phyloP scores from a whole-genome alignment of 495 filamentous ascomycete genomes.

The Tirmania nivea region DNA sequence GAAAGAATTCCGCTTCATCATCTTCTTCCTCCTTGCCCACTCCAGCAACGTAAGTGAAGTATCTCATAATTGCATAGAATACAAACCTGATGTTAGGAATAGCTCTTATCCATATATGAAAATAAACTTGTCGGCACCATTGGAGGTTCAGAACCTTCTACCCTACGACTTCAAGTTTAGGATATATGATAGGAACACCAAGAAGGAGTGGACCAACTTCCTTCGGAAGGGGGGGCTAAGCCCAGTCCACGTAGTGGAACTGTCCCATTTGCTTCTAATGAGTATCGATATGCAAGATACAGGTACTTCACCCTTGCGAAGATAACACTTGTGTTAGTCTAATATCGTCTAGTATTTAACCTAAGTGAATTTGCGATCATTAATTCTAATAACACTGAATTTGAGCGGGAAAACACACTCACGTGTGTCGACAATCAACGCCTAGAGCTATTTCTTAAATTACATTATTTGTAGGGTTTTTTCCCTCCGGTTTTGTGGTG shows the following conservation, averaged over 20 bases:
- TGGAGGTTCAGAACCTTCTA: constrained; percentile 84
- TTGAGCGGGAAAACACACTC: constrained; percentile 59
- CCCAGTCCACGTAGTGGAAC: constrained; percentile 86
- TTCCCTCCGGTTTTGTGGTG: background rate
- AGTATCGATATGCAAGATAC: constrained; percentile 95
- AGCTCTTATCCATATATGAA: constrained; percentile 87
- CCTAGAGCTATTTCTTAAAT: constrained; percentile 52
- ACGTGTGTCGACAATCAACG: constrained; percentile 64
- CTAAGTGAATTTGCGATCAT: constrained; percentile 91
- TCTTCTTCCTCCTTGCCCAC: background rate
- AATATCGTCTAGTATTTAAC: constrained; percentile 36
- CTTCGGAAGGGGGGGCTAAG: constrained; percentile 86
- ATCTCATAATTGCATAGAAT: background rate
- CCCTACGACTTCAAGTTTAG: constrained; percentile 98
- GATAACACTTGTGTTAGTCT: background rate
- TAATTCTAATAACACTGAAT: constrained; percentile 73
- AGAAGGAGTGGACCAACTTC: constrained; percentile 98
- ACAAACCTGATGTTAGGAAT: background rate
- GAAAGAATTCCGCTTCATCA: constrained; percentile 51
- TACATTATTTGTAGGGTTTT: constrained; percentile 48
- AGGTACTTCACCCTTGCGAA: constrained; percentile 4
- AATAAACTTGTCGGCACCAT: constrained; percentile 67
- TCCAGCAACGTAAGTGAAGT: too few species aligned
- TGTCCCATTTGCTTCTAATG: constrained; percentile 77
- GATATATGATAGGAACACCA: constrained; percentile 94